Base-by-base conservation (phyloP, 2,329 filamentous ascomycete genomes). In the Tolypocladium ophioglossoides region DNA sequence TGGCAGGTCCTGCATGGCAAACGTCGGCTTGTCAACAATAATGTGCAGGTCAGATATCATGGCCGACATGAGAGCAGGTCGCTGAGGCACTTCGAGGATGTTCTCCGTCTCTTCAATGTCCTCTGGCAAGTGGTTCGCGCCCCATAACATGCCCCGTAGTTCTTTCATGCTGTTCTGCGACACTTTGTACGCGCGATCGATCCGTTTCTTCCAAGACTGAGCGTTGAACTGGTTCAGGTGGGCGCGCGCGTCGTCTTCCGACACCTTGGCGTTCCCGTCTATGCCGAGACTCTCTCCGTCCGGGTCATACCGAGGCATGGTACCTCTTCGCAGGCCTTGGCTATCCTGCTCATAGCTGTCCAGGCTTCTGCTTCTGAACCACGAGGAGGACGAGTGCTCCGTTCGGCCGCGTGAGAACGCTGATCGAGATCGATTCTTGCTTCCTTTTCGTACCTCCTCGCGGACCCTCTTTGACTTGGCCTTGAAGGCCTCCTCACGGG, bases 121-220 rank as follows among this genome's bases (percentile, higher is more conserved):
- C 54, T 92, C 87, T 0, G 90, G 87, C 18, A 91, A 70, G 53
- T 92, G 83, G 62, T 95, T 89, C 2, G 83, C 75, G 7, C 91
- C 91, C 80, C 87, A 92, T 64, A 96, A 94, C 8, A 87, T 76
- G 34, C 81, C 80, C 20, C 91, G 84, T 51, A 94, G 79, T 56
- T 95, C 90, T 58, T 83, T 85, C 68, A 92, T 88, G n/a, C 83
- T 82, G 35, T 81, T 79, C 56, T 81, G 85, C 51, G 91, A 85
- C 58, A 84, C 81, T 22, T 76, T 72, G 63, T 88, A 84, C 30
- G 86, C 84, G 52, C 83, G 79, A 64, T 96, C 90, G 57, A 99
- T 96, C 18, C 92, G 85, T 64, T 82, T 84, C 69, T 90, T 96
- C 94, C 94, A 99, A 54, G 89, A 91, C 62, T 90, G 85, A 2